phyloP scores from a whole-genome alignment of 2,329 filamentous ascomycete species.

The Colletotrichum tofieldiae region DNA sequence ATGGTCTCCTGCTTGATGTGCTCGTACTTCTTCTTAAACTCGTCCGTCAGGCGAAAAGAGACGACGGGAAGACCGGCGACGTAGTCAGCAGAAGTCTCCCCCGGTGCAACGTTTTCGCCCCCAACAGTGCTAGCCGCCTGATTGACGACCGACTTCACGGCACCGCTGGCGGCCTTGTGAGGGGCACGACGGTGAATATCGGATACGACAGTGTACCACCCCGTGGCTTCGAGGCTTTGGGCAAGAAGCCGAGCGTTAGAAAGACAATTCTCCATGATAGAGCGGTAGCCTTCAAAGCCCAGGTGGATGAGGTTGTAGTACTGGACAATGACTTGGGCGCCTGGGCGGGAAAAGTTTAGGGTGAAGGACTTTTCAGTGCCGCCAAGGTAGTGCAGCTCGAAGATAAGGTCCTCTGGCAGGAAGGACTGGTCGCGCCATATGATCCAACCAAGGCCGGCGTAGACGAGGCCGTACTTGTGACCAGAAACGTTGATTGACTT shows the following conservation, averaged over 20 bases:
- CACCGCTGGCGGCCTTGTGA: slow-evolving; percentile 42
- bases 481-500: slow-evolving; percentile 77
- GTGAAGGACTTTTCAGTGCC: slow-evolving; percentile 80
- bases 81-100: slow-evolving; percentile 71
- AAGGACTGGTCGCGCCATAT: slow-evolving; percentile 77
- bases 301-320: slow-evolving; percentile 83
- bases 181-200: slow-evolving; percentile 75
- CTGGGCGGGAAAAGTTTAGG: slow-evolving; percentile 80
- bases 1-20: slow-evolving; percentile 77
- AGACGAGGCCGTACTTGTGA: slow-evolving; percentile 76
- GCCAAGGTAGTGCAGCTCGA: slow-evolving; percentile 80
- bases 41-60: slow-evolving; percentile 75
- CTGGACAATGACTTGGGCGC: slow-evolving; percentile 78
- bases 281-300: slow-evolving; percentile 75
- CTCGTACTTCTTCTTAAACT: slow-evolving; percentile 73
- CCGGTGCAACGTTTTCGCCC: slow-evolving; percentile 48
- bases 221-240: slow-evolving; percentile 75
- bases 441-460: slow-evolving; percentile 80
- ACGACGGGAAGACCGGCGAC: slow-evolving; percentile 78
- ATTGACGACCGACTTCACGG: slow-evolving; percentile 24
- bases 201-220: slow-evolving; percentile 76
- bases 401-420: slow-evolving; percentile 78
- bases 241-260: slow-evolving; percentile 76
- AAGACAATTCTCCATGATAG: slow-evolving; percentile 77
- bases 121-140: slow-evolving; percentile 59